Evolutionary conservation across 2,329 filamentous ascomycete species (phyloP), one percentile per base, ranked within the genome.

Genomic region (Ambrosiella beaveri): DNA sequence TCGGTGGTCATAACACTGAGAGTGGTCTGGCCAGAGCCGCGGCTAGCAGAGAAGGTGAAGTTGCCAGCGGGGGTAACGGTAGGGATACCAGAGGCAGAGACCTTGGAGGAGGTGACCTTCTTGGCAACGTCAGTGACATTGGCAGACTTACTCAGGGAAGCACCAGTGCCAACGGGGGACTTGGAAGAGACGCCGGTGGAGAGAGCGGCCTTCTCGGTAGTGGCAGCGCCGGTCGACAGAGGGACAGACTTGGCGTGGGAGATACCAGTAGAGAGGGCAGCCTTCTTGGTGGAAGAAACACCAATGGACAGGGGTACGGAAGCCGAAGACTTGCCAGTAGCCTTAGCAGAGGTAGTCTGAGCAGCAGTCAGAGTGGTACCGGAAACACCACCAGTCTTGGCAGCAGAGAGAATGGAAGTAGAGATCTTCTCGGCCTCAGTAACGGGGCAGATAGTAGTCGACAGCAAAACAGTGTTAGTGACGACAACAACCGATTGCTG

Each of bases 1-100:
- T 77, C 69, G 60, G 77, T 80, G 66, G 73, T 69, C 71, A 75
- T 73, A 70, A 80, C 71, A 63, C 76, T 73, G 60, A 73, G 62
- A 41, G 73, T 74, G 57, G 71, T 73, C 63, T 66, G 60, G 58
- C 63, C 64, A 57, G 60, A 44, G 37, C 59, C 59, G 54, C 60
- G 57, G 55, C 62, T 60, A 59, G 62, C 62, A 56, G 64, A 61
- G 59, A 38, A 59, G 41, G 58, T 62, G 47, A 65, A 60, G 45
- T 58, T 50, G 13, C 54, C 47, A 15, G 53, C 53, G 15, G 54
- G 38, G 27, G 58, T 38, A 41, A 53, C 38, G 8, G 54, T 37
- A 7, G 39, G 38, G 54, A 41, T 37, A 15, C 38, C 40, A 45
- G 56, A 54, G 19, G 52, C 54, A 7, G 19, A 49, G 17, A 52